Percentiles rank a stretch among this genome's conserved stretches.
These are phyloP conservation scores for Epichloe bromicola DNA, from an alignment of 2,329 filamentous ascomycete species.

Conservation along the genomic window DNA sequence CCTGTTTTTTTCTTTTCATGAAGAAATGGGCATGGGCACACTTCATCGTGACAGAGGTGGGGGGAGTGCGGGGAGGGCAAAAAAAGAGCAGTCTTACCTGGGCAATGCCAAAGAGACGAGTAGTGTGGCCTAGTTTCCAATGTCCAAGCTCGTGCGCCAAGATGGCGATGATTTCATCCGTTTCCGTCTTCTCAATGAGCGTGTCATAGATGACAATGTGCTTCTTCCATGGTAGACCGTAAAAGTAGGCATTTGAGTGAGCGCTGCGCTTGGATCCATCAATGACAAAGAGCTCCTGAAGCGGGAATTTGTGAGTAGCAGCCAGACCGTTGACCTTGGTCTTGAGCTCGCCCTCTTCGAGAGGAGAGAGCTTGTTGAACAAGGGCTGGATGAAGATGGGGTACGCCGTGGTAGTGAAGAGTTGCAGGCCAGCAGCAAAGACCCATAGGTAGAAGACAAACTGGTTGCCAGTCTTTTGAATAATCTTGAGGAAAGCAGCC, in stretches of 20 bases:
- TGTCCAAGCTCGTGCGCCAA: conserved; percentile 92
- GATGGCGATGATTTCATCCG: conserved; percentile 87
- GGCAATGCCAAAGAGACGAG: conserved; percentile 74
- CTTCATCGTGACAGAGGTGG: not conserved
- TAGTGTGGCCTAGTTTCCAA: conserved; percentile 94
- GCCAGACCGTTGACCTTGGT: conserved; percentile 75
- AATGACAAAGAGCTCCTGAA: conserved; percentile 88
- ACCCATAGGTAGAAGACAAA: conserved; percentile 99
- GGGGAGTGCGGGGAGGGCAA: not conserved
- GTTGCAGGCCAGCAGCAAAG: conserved; percentile 77
- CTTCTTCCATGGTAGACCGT: conserved; percentile 97
- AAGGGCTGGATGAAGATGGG: conserved; percentile 86
- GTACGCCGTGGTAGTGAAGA: conserved; percentile 93
- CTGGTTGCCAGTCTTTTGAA: conserved; percentile 81
- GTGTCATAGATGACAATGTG: conserved; percentile 99
- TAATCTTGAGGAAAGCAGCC: conserved; percentile 82
- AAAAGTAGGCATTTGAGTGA: conserved; percentile 90
- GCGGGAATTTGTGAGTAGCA: conserved; percentile 73
- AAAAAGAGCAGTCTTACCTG: conserved; percentile 38
- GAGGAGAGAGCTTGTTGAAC: conserved; percentile 95
- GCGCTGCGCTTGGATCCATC: conserved; percentile 79
- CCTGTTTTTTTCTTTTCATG: not conserved
- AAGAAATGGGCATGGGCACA: too few relatives aligned
- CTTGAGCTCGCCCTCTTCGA: conserved; percentile 80
- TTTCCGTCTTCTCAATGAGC: conserved; percentile 85